Base-by-base conservation (phyloP, 2,329 filamentous ascomycete genomes). In the Rutstroemia sp. region DNA sequence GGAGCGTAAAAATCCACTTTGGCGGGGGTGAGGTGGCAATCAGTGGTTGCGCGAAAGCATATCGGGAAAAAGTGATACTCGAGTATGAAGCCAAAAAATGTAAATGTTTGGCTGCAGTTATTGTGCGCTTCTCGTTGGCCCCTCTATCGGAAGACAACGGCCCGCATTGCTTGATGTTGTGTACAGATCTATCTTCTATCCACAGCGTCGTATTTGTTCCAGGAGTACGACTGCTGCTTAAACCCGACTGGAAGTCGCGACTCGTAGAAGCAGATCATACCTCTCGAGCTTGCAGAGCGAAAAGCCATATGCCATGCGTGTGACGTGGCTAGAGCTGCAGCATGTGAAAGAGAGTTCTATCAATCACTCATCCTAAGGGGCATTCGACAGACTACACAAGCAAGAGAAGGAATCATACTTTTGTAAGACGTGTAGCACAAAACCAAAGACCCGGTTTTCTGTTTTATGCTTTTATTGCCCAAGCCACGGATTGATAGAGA, bases 281-380 rank as follows among this genome's bases (percentile, higher is more conserved):
- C 42, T 27, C 44, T 50, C 23, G 19, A 51, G 17, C 27, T 23
- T 21, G 30, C 14, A 45, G 14, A 56, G 19, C n/a, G n/a, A 12
- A 51, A 17, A 44, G 25, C 21, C 2, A 25, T 27, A 44, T 48
- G 8, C 39, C 41, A 44, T 23, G 41, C 39, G 17, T 19, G 51
- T 56, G 53, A 56, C 53, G 53, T 56, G 53, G 47, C 53, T 56
- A 56, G n/a, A 51, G 39, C 37, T 51, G 53, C 53, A 25, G 47
- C 47, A 51, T 51, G 19, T 56, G 42, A 51, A 46, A 39, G 44
- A 10, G 14, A 27, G 10, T 8, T 21, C 17, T 19, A 44, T 12
- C n/a, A 12, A 44, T 6, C 9, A 21, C 7, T 21, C 17, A 44
- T 14, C 41, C 21, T 10, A 19, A 19, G 10, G 17, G 10, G 4